Evolutionary conservation across 1,284 basidiomycete genomes (phyloP), one percentile per base, ranked within the genome.

Genomic region (Cystobasidium slooffiae): DNA sequence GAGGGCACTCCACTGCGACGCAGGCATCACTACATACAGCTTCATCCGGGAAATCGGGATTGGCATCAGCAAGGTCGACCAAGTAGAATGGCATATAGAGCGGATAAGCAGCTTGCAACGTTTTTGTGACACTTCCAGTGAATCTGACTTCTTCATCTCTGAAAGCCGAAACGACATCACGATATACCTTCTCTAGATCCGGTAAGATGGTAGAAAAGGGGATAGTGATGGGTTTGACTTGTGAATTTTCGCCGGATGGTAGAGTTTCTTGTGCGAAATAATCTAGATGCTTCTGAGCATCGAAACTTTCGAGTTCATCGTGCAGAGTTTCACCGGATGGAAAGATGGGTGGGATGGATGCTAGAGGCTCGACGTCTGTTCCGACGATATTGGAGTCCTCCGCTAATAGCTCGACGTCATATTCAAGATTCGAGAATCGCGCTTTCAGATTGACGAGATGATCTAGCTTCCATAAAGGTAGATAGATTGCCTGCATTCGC

Each of bases 401-500:
- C 8, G 56, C 16, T 8, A 58, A 22, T 6, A 70, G 14, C 12
- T 62, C 68, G 10, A 70, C 10, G 20, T 53, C n/a, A 3, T 62
- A 43, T 14, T 49, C 68, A 20, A 16, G 10, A 6, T 58, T 58
- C 9, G 12, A 20, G 4, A 70, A 18, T 6, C 68, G 68, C 20
- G 43, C 37, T 12, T 61, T 22, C 6, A 70, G 41, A 14, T 22
- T 37, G 31, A 52, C 46, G 31, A 39, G 10, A 37, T 41, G 41
- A 47, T 70, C 68, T 2, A 61, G 7, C 10, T 51, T 22, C 58
- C 58, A 70, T 16, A 39, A n/a, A 6, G 68, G 68, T 9, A 70
- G 58, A 39, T 70, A 70, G 22, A 70, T 62, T 9, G 68, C 53
- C 68, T 70, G 31, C 49, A 51, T 31, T 49, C n/a, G 24, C 18